These are phyloP conservation scores for Termitomyces sp. DNA, from an alignment of 768 basidiomycete species.

Conservation along the genomic window DNA sequence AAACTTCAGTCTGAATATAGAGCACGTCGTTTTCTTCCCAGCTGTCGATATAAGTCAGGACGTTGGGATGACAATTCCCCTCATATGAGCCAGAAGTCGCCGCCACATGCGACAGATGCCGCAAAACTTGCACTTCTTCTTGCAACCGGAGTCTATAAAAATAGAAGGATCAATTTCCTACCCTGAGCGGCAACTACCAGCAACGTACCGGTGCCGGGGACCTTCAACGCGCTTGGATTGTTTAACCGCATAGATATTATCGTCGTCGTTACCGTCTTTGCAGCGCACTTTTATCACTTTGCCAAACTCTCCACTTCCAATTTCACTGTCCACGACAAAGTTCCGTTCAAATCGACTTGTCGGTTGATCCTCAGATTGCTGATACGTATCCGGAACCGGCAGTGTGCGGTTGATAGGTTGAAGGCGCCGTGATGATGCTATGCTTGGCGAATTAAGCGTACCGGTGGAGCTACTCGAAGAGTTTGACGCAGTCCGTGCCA, in stretches of 20 bases:
- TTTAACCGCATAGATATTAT: slow-evolving; percentile 80
- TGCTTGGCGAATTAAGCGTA: slow-evolving; percentile 41
- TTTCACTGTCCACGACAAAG: slow-evolving; percentile 72
- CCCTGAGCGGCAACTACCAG: slow-evolving; percentile 9
- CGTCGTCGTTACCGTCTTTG: slow-evolving; percentile 49
- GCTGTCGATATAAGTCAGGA: slow-evolving; percentile 85
- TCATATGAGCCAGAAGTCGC: slow-evolving; percentile 24
- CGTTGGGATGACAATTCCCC: slow-evolving; percentile 61
- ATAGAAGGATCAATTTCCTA: slow-evolving; percentile 16
- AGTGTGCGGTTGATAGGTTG: slow-evolving; percentile 13
- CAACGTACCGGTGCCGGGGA: slow-evolving; percentile 76
- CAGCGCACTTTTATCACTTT: slow-evolving; percentile 80
- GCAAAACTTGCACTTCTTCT: slow-evolving; percentile 92
- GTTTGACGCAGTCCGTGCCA: slow-evolving; percentile 49
- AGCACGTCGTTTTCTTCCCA: slow-evolving; percentile 92
- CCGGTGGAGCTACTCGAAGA: slow-evolving; percentile 50
- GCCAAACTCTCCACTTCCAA: slow-evolving; percentile 93
- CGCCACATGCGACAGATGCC: slow-evolving; percentile 53
- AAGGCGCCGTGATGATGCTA: slow-evolving; percentile 20
- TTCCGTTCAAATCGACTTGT: slow-evolving; percentile 70
- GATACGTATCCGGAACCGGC: slow-evolving; percentile 19
- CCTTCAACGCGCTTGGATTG: slow-evolving; percentile 92
- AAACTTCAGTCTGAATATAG: slow-evolving; percentile 93
- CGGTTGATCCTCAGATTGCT: slow-evolving; percentile 43
- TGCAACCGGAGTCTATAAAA: slow-evolving; percentile 68